phyloP scores from a whole-genome alignment of 306 rosid species.

The Mimosa bimucronata region DNA sequence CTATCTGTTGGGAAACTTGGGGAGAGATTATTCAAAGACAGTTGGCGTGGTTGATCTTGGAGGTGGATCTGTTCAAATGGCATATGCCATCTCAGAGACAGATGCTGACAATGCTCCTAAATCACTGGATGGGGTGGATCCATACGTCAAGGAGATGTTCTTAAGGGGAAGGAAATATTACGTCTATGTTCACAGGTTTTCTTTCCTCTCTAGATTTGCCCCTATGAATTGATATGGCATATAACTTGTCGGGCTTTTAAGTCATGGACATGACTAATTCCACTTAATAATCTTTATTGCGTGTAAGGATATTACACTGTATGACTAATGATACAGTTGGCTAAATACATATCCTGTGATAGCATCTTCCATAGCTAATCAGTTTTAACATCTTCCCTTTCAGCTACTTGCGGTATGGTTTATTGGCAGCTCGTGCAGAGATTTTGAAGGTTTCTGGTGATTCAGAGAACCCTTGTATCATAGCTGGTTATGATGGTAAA shows the following conservation, averaged over 20 bases:
- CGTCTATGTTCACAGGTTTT: conserved; percentile 97
- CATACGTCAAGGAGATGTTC: conserved; percentile 76
- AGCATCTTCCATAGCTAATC: conserved; percentile 32
- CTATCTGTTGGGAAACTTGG: conserved; percentile 89
- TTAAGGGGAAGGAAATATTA: conserved; percentile 77
- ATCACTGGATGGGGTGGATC: conserved; percentile 58
- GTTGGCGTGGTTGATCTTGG: conserved; percentile 99
- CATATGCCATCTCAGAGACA: conserved; percentile 88
- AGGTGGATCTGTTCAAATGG: conserved; percentile 99
- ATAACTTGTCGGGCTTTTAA: conserved; percentile 19
- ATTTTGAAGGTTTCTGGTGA: conserved; percentile 69
- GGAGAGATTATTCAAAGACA: conserved; percentile 74
- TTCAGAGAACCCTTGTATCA: conserved; percentile 80
- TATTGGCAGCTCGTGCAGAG: conserved; percentile 98
- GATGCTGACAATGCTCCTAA: conserved; percentile 78
- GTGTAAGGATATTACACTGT: conserved; percentile 1
- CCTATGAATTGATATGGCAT: conserved; percentile 20
- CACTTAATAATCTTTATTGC: conserved; percentile 17
- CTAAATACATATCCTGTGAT: conserved; percentile 7
- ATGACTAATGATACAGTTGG: neutral
- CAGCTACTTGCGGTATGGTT: conserved; percentile 94
- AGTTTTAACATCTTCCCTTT: conserved; percentile 35
- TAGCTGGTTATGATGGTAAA: conserved; percentile 82
- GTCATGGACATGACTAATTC: conserved; percentile 14
- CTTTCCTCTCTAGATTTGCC: conserved; percentile 33